Base-by-base conservation (phyloP, 768 basidiomycete species). In the Crassisporium funariophilum region DNA sequence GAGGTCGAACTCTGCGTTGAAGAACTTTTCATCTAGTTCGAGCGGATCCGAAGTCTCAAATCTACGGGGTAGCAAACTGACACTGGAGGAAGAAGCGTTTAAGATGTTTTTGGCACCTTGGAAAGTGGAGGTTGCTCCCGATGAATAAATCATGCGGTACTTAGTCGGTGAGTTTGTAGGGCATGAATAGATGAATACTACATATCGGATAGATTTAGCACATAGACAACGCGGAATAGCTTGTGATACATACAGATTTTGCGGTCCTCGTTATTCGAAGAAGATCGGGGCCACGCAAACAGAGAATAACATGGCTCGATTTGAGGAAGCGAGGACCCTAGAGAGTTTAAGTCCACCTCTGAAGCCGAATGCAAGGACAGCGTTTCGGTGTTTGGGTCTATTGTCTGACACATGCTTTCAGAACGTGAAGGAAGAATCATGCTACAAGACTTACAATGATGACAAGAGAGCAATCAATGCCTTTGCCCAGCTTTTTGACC, bases 161-260 rank as follows among this genome's bases (percentile, higher is more conserved):
- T 91, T 91, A 68, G 97, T 77, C 1, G 89, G 88, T 5, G 88
- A 91, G 11, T 67, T 59, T 3, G 84, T 77, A 0, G 95, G 95
- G 63, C 95, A 98, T 15, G 88, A 88, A 67, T 98, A 98, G 46
- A 97, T 88, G 67, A 93, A 94, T 40, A 89, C 88, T 92, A 52
- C 7, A 7, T 40, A 34, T 31, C n/a, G 29, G 20, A 22, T 16
- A 22, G 27, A 21, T 23, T 41, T 22, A 37, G 20, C 31, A 24
- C 15, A 25, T 24, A 5, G 21, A 47, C 34, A 12, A 20, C 10
- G n/a, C 9, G 13, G 34, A 4, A 8, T 10, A 20, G 10, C 4
- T n/a, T n/a, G n/a, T n/a, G n/a, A n/a, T 2, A 59, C 79, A 52
- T 45, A 91, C 89, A 70, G 47, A 90, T 77, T 46, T 87, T 78